A percentile compares a stretch with the other conserved stretches of the same genome.
Evolutionary conservation across 1,139 yeast species (phyloP).

Genomic region (Lodderomyces metapsilosis): DNA sequence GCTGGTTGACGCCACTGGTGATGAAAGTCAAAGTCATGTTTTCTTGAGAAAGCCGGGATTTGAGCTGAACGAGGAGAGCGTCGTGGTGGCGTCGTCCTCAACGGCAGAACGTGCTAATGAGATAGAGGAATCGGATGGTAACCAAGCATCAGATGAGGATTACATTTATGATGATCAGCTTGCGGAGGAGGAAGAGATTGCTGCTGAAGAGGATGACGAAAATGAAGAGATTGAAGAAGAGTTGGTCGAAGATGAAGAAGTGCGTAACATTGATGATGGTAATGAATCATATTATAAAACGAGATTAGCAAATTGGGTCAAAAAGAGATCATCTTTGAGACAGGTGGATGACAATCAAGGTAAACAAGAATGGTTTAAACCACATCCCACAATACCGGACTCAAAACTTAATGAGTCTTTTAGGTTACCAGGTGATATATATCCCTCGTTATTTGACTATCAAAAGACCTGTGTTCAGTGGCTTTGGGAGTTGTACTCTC

Average conservation of each 20-base stretch:
- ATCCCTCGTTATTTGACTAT: constrained; percentile 82
- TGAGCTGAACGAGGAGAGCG: constrained; percentile 12
- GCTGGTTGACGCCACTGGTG: constrained; percentile 17
- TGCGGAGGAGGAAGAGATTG: constrained; percentile 20
- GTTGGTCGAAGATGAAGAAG: constrained; percentile 13
- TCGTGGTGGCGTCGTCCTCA: constrained; percentile 7
- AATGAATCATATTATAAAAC: constrained; percentile 60
- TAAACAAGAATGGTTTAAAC: constrained; percentile 64
- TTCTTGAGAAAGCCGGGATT: constrained; percentile 41
- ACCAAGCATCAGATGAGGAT: constrained; percentile 11
- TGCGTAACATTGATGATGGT: constrained; percentile 69
- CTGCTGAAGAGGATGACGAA: constrained; percentile 24
- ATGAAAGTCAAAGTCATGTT: constrained; percentile 27
- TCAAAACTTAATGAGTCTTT: constrained; percentile 69
- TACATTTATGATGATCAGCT: constrained; percentile 3
- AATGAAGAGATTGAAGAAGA: constrained; percentile 16
- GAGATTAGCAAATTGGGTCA: constrained; percentile 61
- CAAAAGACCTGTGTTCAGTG: constrained; percentile 89
- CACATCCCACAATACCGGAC: constrained; percentile 78
- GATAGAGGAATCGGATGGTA: constrained; percentile 18
- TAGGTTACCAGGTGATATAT: constrained; percentile 86
- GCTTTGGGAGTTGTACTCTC: constrained; percentile 80
- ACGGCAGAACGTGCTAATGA: constrained; percentile 19
- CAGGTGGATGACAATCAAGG: constrained; percentile 17
- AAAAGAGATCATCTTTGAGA: constrained; percentile 40